Conservation (phyloP, 2,329 filamentous ascomycete species). For the Taxawa tesnikishii region DNA sequence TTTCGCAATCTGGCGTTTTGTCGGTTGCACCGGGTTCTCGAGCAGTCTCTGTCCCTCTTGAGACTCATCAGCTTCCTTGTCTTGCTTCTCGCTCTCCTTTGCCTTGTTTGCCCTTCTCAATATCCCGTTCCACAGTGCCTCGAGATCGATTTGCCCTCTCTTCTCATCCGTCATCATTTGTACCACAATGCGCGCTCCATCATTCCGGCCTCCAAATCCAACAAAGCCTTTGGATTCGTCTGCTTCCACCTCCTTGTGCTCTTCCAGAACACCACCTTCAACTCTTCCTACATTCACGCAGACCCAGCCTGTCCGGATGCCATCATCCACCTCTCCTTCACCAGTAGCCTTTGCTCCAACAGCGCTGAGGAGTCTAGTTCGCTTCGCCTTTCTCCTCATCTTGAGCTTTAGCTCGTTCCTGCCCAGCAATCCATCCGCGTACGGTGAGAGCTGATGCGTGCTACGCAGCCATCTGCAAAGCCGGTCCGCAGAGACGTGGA, state of each 20-base stretch:
- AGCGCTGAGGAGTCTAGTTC: slow-evolving; percentile 67
- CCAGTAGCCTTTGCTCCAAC: slow-evolving; percentile 47
- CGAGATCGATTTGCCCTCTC: slow-evolving; percentile 53
- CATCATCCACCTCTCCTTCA: slow-evolving; percentile 59
- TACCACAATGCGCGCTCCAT: slow-evolving; percentile 52
- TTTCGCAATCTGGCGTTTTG: too few species aligned
- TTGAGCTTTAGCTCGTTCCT: slow-evolving; percentile 86
- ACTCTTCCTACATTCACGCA: slow-evolving; percentile 78
- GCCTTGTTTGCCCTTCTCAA: slow-evolving; percentile 28
- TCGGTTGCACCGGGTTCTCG: too few species aligned
- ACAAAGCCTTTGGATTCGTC: slow-evolving; percentile 46
- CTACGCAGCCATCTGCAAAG: slow-evolving; percentile 74
- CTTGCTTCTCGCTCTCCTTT: too few species aligned
- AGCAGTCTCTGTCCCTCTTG: too few species aligned
- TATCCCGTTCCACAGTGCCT: slow-evolving; percentile 47
- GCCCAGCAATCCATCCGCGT: slow-evolving; percentile 79
- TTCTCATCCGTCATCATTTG: slow-evolving; percentile 64
- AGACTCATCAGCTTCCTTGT: too few species aligned
- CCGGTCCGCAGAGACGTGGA: slow-evolving; percentile 84
- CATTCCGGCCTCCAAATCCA: slow-evolving; percentile 57
- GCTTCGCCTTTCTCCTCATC: slow-evolving; percentile 64
- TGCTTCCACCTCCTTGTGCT: slow-evolving; percentile 13
- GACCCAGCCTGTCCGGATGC: slow-evolving; percentile 87
- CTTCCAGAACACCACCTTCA: slow-evolving; percentile 48
- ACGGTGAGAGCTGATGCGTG: slow-evolving; percentile 58